Conservation (phyloP, 331 rosid species). For the Arachis monticola region DNA sequence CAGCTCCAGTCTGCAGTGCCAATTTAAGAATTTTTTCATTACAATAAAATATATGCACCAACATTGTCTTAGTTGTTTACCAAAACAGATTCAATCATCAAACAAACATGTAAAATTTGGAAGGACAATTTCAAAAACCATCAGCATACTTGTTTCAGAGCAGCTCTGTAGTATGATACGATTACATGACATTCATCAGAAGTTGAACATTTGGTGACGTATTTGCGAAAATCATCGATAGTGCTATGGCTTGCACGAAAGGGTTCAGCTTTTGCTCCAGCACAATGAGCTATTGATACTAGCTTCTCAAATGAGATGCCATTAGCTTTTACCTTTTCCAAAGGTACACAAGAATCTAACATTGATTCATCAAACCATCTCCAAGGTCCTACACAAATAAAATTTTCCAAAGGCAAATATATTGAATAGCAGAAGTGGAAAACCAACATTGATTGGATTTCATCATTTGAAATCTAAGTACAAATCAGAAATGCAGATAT, state of each 20-base stretch:
- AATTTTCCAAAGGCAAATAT: no score
- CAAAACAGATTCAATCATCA: background rate
- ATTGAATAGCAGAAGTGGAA: no score
- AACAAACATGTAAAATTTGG: background rate
- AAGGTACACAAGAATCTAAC: constrained; percentile 93
- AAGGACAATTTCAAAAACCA: no score
- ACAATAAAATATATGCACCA: constrained; percentile 11
- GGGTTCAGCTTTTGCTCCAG: constrained; percentile 96
- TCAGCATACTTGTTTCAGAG: constrained; percentile 71
- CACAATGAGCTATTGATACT: constrained; percentile 89
- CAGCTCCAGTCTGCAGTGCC: constrained; percentile 73
- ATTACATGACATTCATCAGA: constrained; percentile 83
- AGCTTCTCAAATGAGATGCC: constrained; percentile 94
- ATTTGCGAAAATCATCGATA: constrained; percentile 71
- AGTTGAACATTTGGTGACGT: constrained; percentile 61
- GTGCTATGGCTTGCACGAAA: constrained; percentile 66
- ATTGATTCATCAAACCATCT: constrained; percentile 99
- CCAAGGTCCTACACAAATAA: constrained; percentile 80
- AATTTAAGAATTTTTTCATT: background rate
- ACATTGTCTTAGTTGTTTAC: background rate
- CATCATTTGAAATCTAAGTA: no score
- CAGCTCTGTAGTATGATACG: constrained; percentile 79
- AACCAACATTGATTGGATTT: no score
- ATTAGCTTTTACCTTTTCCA: constrained; percentile 75
- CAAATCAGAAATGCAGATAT: no score